These are phyloP conservation scores for Coniophora puteana DNA, from an alignment of 1,284 basidiomycete species.

Conservation along the genomic window DNA sequence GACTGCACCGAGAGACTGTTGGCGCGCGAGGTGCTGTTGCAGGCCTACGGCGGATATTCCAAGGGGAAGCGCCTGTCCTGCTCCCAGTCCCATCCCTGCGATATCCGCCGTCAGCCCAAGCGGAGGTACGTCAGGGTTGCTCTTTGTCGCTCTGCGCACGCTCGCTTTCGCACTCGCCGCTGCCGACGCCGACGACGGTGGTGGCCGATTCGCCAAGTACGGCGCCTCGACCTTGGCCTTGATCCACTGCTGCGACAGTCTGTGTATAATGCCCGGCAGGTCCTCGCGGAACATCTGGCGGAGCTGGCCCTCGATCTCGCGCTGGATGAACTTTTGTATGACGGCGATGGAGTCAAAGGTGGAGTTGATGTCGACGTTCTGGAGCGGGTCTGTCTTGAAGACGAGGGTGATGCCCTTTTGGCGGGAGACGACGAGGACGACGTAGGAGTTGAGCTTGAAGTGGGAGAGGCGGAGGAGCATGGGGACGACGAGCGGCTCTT, in stretches of 20 bases:
- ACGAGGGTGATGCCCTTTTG: constrained; percentile 98
- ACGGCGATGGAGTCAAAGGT: constrained; percentile 98
- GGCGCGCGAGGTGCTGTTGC: constrained; percentile 9
- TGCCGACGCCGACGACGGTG: constrained; percentile 25
- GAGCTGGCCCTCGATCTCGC: constrained; percentile 95
- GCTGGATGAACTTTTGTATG: constrained; percentile 95
- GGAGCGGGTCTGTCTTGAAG: constrained; percentile 99
- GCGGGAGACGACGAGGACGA: constrained; percentile 95
- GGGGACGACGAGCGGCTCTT: constrained; percentile 91
- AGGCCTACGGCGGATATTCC: too few relatives aligned
- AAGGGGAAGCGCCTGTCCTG: too few relatives aligned
- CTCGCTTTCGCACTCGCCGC: too few relatives aligned
- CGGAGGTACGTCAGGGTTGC: constrained; percentile 21
- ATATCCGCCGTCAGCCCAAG: too few relatives aligned
- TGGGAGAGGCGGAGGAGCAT: constrained; percentile 97
- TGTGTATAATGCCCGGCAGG: constrained; percentile 94
- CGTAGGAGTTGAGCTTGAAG: constrained; percentile 92
- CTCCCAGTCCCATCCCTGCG: constrained; percentile 11
- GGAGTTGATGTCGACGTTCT: constrained; percentile 95
- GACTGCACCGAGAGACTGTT: constrained; percentile 19
- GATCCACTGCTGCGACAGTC: constrained; percentile 93
- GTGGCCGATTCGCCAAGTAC: constrained; percentile 54
- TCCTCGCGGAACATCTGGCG: constrained; percentile 99
- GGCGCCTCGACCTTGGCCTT: constrained; percentile 83
- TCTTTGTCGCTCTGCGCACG: too few relatives aligned